Evolutionary conservation across 768 basidiomycete genomes (phyloP).

Genomic region (Leucocoprinus sp.): DNA sequence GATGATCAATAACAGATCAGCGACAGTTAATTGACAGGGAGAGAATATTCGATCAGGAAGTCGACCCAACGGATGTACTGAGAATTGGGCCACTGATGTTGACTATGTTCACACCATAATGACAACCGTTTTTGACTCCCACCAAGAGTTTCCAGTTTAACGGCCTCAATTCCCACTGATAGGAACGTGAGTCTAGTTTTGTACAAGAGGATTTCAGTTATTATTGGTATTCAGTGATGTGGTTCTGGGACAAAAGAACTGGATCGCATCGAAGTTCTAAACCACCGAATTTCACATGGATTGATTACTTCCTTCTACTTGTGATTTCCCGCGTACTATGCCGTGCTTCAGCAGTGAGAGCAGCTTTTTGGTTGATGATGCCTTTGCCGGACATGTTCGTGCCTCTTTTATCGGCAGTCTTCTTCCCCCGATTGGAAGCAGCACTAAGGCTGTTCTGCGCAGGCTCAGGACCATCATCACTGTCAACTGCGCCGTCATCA

Average conservation of each 20-base stretch:
- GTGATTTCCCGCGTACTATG: slow-evolving; percentile 3
- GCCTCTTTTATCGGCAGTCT: slow-evolving; percentile 1
- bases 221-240: background rate
- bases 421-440: slow-evolving; percentile 1
- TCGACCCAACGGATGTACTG: too few species aligned
- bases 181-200: too few species aligned
- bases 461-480: background rate
- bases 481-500: slow-evolving; percentile 1
- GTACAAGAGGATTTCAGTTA: background rate
- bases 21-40: background rate
- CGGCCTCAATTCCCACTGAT: too few species aligned
- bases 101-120: too few species aligned
- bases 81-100: too few species aligned
- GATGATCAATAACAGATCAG: background rate
- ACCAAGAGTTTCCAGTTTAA: too few species aligned
- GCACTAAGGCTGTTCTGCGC: background rate
- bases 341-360: background rate
- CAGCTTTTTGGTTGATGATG: background rate
- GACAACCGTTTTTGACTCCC: too few species aligned
- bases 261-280: background rate
- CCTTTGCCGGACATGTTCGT: background rate
- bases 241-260: background rate
- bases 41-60: too few species aligned
- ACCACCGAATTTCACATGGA: background rate
- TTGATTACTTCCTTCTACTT: slow-evolving; percentile 3